Base-by-base conservation (phyloP, 2,329 filamentous ascomycete genomes). In the Colletotrichum noveboracense region DNA sequence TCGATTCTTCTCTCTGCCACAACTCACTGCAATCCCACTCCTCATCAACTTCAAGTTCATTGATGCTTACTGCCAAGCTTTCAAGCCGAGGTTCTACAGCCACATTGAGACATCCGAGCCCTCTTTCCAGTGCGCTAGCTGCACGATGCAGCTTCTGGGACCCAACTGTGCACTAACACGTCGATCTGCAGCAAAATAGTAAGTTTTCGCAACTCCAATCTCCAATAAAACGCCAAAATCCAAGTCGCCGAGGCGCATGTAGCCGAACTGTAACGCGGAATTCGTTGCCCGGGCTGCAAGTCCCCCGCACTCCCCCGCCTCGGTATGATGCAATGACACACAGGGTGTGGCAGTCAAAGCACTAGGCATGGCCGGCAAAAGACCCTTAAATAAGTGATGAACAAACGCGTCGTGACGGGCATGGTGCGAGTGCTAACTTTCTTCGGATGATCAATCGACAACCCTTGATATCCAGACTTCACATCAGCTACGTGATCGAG, bases 301-400 rank as follows among this genome's bases (percentile, higher is more conserved):
- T 67, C 61, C 72, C 72, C 72, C 72, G 72, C 72, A 75, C 52
- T 66, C 61, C 58, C 71, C 72, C 72, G 65, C 68, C 72, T 60
- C 21, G n/a, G 62, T 71, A 74, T 74, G 72, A 71, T 71, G 68
- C 72, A 74, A 74, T 71, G 60, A 16, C 64, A 66, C 18, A 66
- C 55, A 28, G 21, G 21, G 56, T 21, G 21, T 28, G 62, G 28
- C 30, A 16, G 66, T 34, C 52, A 58, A 43, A 60, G 66, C 21
- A 60, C 58, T 6, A 21, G n/a, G 28, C 7, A 14, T 12, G 18
- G 14, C 28, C 30, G 30, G 30, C 18, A 62, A 34, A 62, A 16
- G 16, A 62, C 30, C 16, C 21, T 66, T 60, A 30, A 7, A 30
- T n/a, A 32, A 32, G 5, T 18, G 52, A 16, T 18, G 30, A 6